Base-by-base conservation (phyloP, 306 rosid species). In the Calophaca sinica region DNA sequence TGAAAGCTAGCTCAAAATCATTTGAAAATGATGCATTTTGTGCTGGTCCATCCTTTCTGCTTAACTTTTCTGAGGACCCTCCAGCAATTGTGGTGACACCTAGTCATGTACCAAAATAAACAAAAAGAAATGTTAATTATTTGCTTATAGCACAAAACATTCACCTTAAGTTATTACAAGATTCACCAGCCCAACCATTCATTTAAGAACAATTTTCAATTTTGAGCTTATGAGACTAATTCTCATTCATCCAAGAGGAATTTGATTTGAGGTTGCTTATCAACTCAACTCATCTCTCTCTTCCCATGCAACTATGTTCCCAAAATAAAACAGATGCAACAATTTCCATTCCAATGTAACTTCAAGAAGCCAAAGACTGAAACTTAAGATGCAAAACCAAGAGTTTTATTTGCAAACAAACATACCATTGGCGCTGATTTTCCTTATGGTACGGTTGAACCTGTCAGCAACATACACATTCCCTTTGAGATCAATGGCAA, bases 71-170 rank as follows among this genome's bases (percentile, higher is more conserved):
- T 12, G 87, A 60, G 62, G 60, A 71, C 63, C 84, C 88, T 52
- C 96, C 96, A 48, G 93, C 96, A 86, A 90, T 85, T 36, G 96
- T 90, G 46, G 84, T 87, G 48, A 89, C 97, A 81, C 91, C 97
- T 89, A 62, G 13, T 49, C 32, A 82, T n/a, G 29, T 6, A 73
- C 32, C 75, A 71, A 59, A 31, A 36, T 12, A 83, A 9, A 73
- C 54, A 13, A 29, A 70, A 76, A 65, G 26, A 28, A 68, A 65
- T 36, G 48, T 32, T 53, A 59, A 44, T 66, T 20, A 78, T 35
- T 69, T 68, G 28, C 65, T 11, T 48, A 71, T 20, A 49, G 66
- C 36, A 15, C 33, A 65, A 28, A 68, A 33, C 33, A 33, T 0
- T 26, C 62, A 79, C 48, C 69, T 35, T 8, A 63, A 29, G 53